Percentiles rank a stretch among this genome's conserved stretches.
phyloP scores from a whole-genome alignment of 306 rosid genomes.

The Cucumis melo region DNA sequence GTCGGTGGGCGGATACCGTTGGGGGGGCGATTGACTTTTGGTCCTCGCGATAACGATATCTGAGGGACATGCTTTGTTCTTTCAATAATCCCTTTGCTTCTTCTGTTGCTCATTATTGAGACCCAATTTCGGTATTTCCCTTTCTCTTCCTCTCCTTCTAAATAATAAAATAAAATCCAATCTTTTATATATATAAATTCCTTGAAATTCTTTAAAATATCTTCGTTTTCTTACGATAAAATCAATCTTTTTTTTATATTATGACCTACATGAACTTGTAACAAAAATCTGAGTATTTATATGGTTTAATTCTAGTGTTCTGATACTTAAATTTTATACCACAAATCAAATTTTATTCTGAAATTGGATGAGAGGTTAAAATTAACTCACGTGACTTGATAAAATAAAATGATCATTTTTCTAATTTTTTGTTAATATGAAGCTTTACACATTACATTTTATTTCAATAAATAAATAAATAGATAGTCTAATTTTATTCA shows the following conservation, averaged over 20 bases:
- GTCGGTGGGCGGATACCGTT: slow-evolving; percentile 7
- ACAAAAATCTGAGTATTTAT: neutral
- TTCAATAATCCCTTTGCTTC: neutral
- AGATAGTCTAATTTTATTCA: neutral
- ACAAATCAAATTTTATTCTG: no score
- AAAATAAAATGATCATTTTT: no score
- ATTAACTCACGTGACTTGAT: no score
- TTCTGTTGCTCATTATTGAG: neutral
- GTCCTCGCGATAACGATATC: neutral
- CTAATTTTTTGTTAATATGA: neutral
- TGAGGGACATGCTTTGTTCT: neutral
- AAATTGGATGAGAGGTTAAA: no score
- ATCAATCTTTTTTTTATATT: no score
- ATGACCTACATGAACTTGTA: neutral
- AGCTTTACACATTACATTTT: neutral
- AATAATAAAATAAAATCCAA: no score
- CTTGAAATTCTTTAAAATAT: neutral
- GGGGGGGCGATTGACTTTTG: neutral
- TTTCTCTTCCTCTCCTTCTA: no score
- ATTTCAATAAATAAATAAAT: neutral
- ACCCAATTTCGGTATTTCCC: neutral
- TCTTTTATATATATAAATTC: no score
- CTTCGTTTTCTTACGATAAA: no score
- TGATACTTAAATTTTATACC: no score
- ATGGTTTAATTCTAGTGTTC: neutral